Evolutionary conservation across 2,329 filamentous ascomycete species (phyloP).

Genomic region (Ascochyta pisi): DNA sequence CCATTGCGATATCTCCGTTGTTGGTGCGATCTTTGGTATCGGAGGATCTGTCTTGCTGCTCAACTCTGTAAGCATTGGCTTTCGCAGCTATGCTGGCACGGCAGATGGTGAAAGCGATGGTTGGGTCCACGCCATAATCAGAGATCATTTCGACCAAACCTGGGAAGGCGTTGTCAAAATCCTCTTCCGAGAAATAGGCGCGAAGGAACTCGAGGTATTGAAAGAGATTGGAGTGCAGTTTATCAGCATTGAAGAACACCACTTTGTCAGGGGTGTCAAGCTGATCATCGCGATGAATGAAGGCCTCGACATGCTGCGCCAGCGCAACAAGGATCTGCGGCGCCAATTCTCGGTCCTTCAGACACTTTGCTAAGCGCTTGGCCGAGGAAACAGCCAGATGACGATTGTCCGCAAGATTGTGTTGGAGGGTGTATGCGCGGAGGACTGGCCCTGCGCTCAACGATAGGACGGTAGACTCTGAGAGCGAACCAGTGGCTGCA

Average conservation of each 20-base stretch:
- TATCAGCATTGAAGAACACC: slow-evolving; percentile 85
- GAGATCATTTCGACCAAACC: slow-evolving; percentile 74
- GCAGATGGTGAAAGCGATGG: slow-evolving; percentile 84
- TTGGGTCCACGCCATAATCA: slow-evolving; percentile 79
- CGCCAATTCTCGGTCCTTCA: slow-evolving; percentile 79
- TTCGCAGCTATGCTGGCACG: slow-evolving; percentile 70
- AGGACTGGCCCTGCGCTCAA: slow-evolving; percentile 87
- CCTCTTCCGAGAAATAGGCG: slow-evolving; percentile 74
- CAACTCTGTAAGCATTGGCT: slow-evolving; percentile 47
- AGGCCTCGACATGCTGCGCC: slow-evolving; percentile 87
- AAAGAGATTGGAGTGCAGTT: slow-evolving; percentile 81
- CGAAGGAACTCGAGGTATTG: slow-evolving; percentile 91
- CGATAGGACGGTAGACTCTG: slow-evolving; percentile 82
- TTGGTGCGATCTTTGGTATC: slow-evolving; percentile 22
- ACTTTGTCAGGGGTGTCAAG: slow-evolving; percentile 86
- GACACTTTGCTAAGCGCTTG: slow-evolving; percentile 77
- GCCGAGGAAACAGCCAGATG: slow-evolving; percentile 78
- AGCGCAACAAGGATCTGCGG: slow-evolving; percentile 87
- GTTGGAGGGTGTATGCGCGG: slow-evolving; percentile 76
- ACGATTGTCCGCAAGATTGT: slow-evolving; percentile 80
- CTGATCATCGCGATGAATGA: slow-evolving; percentile 76
- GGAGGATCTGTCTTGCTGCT: slow-evolving; percentile 32
- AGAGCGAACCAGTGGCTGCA: slow-evolving; percentile 84
- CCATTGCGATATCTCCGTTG: slow-evolving; percentile 61
- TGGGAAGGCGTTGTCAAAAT: slow-evolving; percentile 82